phyloP scores from a whole-genome alignment of 2,329 filamentous ascomycete species.

The Cercospora zeina region DNA sequence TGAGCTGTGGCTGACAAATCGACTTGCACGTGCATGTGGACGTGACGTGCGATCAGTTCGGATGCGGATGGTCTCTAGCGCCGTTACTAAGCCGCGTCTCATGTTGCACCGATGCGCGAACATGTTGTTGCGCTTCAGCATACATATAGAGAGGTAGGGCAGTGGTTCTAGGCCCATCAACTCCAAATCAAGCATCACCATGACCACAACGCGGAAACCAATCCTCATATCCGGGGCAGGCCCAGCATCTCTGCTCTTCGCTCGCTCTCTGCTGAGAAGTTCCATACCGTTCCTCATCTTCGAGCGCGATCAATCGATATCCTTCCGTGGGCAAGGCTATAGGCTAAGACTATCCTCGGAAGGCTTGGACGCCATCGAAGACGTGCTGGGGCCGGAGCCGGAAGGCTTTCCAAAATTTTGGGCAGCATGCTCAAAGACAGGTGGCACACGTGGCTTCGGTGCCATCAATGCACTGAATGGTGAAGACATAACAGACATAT shows the following conservation, averaged over 20 bases:
- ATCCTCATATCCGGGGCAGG: conserved; percentile 48
- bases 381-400: conserved; percentile 41
- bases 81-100: background rate
- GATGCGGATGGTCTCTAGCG: background rate
- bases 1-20: background rate
- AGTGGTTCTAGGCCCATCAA: background rate
- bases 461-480: conserved; percentile 57
- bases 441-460: conserved; percentile 53
- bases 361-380: conserved; percentile 62
- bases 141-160: background rate
- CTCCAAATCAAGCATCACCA: background rate
- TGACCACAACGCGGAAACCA: conserved; percentile 38
- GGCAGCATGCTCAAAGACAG: conserved; percentile 61
- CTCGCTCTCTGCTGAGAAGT: conserved; percentile 40
- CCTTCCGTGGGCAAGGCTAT: conserved; percentile 64
- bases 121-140: background rate
- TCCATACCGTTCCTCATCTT: conserved; percentile 46
- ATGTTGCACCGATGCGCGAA: background rate
- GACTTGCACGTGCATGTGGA: too few species aligned
- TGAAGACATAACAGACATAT: conserved; percentile 35
- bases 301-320: conserved; percentile 50
- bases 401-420: conserved; percentile 57
- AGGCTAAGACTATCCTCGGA: conserved; percentile 58
- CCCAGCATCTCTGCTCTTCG: conserved; percentile 44
- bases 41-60: conserved; percentile 1